Percentiles rank a stretch among this genome's conserved stretches.
Evolutionary conservation across 1,139 yeast genomes (phyloP).

Genomic region (Blastobotrys ciferrii): DNA sequence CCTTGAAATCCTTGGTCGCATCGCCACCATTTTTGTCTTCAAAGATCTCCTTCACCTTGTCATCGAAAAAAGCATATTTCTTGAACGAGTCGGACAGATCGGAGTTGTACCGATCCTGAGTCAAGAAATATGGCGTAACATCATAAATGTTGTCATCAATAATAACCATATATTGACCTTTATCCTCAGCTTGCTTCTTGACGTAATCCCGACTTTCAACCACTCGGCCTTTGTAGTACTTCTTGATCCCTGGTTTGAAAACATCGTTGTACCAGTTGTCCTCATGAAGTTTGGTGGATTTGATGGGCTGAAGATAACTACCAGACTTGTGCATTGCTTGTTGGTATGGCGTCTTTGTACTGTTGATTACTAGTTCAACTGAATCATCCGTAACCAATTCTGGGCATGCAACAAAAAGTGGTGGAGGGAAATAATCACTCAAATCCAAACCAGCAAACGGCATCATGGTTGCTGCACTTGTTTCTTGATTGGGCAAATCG

Average conservation of each 20-base stretch:
- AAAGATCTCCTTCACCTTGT: conserved; percentile 34
- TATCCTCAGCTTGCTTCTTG: conserved; percentile 25
- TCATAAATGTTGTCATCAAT: conserved; percentile 40
- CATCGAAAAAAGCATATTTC: conserved; percentile 37
- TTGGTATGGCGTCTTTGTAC: conserved; percentile 30
- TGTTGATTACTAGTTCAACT: conserved; percentile 33
- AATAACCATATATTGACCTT: conserved; percentile 34
- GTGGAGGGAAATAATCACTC: conserved; percentile 43
- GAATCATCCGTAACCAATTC: conserved; percentile 36
- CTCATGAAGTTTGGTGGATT: conserved; percentile 35
- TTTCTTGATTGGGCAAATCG: conserved; percentile 36
- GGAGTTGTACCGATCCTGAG: conserved; percentile 26
- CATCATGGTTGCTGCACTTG: conserved; percentile 34
- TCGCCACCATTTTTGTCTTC: conserved; percentile 37
- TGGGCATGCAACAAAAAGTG: conserved; percentile 41
- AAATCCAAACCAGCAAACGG: conserved; percentile 41
- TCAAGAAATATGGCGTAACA: conserved; percentile 38
- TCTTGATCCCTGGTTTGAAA: conserved; percentile 37
- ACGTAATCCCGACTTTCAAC: conserved; percentile 36
- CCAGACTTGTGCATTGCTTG: conserved; percentile 38
- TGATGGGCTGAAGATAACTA: not conserved
- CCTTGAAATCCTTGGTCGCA: conserved; percentile 31
- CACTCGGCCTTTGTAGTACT: conserved; percentile 40
- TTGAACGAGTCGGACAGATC: conserved; percentile 21
- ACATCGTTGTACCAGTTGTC: conserved; percentile 38